phyloP scores from a whole-genome alignment of 23 red algal species.

The Gracilaria domingensis region DNA sequence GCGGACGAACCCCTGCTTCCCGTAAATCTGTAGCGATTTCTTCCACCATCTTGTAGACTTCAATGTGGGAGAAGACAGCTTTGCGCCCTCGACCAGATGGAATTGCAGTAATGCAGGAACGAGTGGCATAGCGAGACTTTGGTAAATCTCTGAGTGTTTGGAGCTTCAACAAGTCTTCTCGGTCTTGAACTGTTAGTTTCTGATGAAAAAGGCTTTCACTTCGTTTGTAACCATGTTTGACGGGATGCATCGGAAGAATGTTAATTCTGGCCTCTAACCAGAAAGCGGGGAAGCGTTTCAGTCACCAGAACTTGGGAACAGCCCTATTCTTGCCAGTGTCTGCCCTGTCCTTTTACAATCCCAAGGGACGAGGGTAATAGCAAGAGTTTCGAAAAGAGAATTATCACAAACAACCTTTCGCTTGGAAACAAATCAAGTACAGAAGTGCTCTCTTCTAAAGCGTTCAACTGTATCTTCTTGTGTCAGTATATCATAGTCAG shows the following conservation, averaged over 20 bases:
- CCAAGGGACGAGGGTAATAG: not conserved
- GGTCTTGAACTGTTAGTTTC: constrained; percentile 55
- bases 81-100: constrained; percentile 62
- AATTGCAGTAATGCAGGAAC: constrained; percentile 58
- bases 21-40: constrained; percentile 68
- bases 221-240: constrained; percentile 3
- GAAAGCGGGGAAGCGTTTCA: not conserved
- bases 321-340: too few relatives aligned
- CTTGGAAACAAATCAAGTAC: too few relatives aligned
- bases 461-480: too few relatives aligned
- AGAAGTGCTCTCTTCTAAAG: too few relatives aligned
- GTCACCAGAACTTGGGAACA: too few relatives aligned
- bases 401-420: too few relatives aligned
- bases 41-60: constrained; percentile 90
- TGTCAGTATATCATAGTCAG: not conserved
- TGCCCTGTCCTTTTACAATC: too few relatives aligned
- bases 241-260: not conserved
- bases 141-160: constrained; percentile 76
- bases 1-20: constrained; percentile 80
- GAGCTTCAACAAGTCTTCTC: constrained; percentile 55
- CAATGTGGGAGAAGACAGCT: constrained; percentile 74
- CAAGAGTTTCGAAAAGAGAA: too few relatives aligned
- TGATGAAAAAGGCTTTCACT: constrained; percentile 62
- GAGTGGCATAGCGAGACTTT: constrained; percentile 72
- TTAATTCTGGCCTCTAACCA: too few relatives aligned